A percentile compares a stretch with the other conserved stretches of the same genome.
These are phyloP conservation scores for Quercus suber DNA, from an alignment of 306 rosid genomes.

Conservation along the genomic window DNA sequence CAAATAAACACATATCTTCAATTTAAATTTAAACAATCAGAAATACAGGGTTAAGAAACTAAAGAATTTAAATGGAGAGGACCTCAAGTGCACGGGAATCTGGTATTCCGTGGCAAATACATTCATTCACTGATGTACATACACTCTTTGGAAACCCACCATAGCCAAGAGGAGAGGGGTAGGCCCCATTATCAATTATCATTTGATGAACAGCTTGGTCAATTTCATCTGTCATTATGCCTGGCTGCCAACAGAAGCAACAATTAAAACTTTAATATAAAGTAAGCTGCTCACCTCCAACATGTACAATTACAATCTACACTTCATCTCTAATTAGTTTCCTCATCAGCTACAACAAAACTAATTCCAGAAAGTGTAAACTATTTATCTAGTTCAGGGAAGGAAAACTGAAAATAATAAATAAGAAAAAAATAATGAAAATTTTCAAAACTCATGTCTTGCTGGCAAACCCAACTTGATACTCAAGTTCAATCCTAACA, in stretches of 20 bases:
- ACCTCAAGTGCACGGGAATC: conserved; percentile 91
- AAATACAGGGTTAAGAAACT: not conserved
- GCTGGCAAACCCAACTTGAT: not conserved
- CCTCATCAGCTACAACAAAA: not conserved
- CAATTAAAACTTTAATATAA: conserved; percentile 30
- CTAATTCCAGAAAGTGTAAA: not conserved
- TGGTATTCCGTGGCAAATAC: conserved; percentile 96
- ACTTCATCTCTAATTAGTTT: conserved; percentile 10
- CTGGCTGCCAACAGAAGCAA: conserved; percentile 86
- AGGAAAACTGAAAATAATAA: not conserved
- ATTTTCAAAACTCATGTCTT: not conserved
- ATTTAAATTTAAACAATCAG: not conserved
- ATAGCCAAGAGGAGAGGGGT: conserved; percentile 94
- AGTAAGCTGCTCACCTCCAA: not conserved
- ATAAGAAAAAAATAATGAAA: not conserved
- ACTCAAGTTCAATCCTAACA: not conserved
- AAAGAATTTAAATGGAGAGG: conserved; percentile 15
- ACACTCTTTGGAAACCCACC: conserved; percentile 97
- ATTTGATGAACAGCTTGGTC: conserved; percentile 93
- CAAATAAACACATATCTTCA: conserved; percentile 18
- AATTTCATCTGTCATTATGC: conserved; percentile 86
- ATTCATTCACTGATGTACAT: conserved; percentile 96
- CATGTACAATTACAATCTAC: conserved; percentile 6
- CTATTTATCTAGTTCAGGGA: not conserved
- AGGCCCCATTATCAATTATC: conserved; percentile 92